Base-by-base conservation (phyloP, 2,329 filamentous ascomycete species). In the Hymenoscyphus scutula region DNA sequence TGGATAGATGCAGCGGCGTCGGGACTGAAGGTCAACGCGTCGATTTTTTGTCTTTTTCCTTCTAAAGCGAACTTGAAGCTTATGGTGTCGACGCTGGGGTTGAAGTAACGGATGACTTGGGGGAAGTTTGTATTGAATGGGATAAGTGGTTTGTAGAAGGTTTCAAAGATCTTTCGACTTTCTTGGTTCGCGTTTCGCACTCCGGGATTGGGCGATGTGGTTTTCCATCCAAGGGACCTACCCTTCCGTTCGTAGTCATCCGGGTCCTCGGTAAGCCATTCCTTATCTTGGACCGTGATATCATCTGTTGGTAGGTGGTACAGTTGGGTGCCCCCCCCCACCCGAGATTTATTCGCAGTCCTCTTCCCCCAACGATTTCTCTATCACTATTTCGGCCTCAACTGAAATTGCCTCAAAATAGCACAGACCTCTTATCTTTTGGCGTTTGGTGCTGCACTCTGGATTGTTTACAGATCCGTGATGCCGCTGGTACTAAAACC, bases 401-500 rank as follows among this genome's bases (percentile, higher is more conserved):
- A 30, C 8, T 30, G 30, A 30, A 30, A 30, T 8, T 5, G 30
- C 30, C 8, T 8, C 30, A 30, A 30, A 30, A 34, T 6, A 10
- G 7, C 32, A 34, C 19, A 23, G 23, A 23, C 13, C 10, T 48
- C 41, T 7, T 4, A 2, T 10, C 19, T 48, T 23, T 7, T 48
- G 10, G 41, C n/a, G 10, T 10, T 23, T 8, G 19, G 41, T 1
- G 1, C 8, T 25, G 7, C n/a, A 10, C 3, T 11, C 10, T 48
- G 41, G 41, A 48, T 48, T 1, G 1, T 48, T 23, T 48, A 48
- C 41, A 48, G 10, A 1, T 48, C n/a, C 94, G 94, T 89, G 95
- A 99, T 74, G 90, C 93, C 76, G 95, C 95, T 73, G 95, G 95
- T 88, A 94, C 89, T 25, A 90, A 88, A 58, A 96, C 95, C 0